phyloP scores from a whole-genome alignment of 2,329 filamentous ascomycete genomes.

The Fusarium foetens region DNA sequence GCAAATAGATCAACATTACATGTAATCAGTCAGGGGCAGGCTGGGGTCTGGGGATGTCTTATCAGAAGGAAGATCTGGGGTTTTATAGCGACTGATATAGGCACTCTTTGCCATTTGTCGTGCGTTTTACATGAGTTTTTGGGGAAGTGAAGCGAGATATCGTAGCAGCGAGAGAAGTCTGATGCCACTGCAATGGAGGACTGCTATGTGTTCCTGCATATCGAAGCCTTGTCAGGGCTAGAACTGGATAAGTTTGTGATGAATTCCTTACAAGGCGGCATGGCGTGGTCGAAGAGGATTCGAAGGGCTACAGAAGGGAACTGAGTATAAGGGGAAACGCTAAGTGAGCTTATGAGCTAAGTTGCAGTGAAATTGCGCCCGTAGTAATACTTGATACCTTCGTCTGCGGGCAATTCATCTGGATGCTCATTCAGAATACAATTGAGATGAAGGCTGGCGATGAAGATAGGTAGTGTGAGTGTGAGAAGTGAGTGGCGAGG shows the following conservation, averaged over 20 bases:
- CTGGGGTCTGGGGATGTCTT: conserved; percentile 33
- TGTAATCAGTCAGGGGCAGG: conserved; percentile 24
- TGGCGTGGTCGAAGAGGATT: background rate
- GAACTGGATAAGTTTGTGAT: conserved; percentile 1
- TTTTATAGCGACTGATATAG: background rate
- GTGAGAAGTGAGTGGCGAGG: conserved; percentile 11
- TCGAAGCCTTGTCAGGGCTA: background rate
- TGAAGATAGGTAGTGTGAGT: background rate
- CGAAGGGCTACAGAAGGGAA: background rate
- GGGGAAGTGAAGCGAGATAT: conserved; percentile 1
- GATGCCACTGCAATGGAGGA: background rate
- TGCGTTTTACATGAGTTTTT: conserved; percentile 32
- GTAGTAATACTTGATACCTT: background rate
- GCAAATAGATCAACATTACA: conserved; percentile 6
- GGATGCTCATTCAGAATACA: background rate
- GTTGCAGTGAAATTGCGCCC: background rate
- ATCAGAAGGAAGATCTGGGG: conserved; percentile 33
- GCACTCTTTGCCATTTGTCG: conserved; percentile 30
- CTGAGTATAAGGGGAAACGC: background rate
- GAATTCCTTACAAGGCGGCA: conserved; percentile 1
- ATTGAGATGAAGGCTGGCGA: background rate
- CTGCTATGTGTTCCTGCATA: conserved; percentile 16
- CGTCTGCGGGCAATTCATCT: conserved; percentile 2
- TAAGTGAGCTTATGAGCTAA: background rate
- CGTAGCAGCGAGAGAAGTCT: background rate